Conservation (phyloP, 2,329 filamentous ascomycete genomes). For the Eutypella sp. region DNA sequence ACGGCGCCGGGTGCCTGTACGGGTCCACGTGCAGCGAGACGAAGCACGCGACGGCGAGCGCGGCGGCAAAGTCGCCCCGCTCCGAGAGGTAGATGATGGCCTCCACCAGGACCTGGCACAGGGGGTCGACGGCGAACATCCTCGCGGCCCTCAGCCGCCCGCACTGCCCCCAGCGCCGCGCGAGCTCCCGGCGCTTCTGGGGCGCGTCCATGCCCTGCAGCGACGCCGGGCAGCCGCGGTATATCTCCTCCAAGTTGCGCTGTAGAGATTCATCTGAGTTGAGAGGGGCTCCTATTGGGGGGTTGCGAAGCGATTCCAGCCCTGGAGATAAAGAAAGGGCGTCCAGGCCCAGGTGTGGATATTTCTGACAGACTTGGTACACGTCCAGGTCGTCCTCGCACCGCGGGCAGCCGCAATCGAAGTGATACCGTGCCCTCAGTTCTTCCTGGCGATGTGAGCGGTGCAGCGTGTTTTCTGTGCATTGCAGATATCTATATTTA, state of each 20-base stretch:
- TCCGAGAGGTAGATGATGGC: constrained; percentile 41
- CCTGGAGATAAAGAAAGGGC: constrained; percentile 40
- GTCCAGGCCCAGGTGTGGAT: constrained; percentile 39
- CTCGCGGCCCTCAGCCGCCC: constrained; percentile 30
- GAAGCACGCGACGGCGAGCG: constrained; percentile 44
- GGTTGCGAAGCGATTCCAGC: constrained; percentile 25
- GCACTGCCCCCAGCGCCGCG: constrained; percentile 33
- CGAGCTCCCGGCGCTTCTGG: constrained; percentile 22
- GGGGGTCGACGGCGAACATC: constrained; percentile 46
- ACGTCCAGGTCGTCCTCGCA: constrained; percentile 48
- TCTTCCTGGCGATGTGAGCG: constrained; percentile 36
- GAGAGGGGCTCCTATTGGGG: constrained; percentile 24
- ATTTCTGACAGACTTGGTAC: constrained; percentile 45
- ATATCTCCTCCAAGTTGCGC: constrained; percentile 25
- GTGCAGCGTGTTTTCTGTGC: constrained; percentile 43
- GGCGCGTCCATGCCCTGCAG: constrained; percentile 1
- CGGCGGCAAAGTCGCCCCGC: constrained; percentile 35
- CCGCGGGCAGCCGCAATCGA: constrained; percentile 45
- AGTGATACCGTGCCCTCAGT: constrained; percentile 44
- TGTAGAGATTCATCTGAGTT: constrained; percentile 17
- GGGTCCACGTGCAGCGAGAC: constrained; percentile 44
- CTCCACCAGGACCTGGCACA: constrained; percentile 40
- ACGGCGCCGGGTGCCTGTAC: constrained; percentile 44
- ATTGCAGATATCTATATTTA: too few species aligned
- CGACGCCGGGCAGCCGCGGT: constrained; percentile 20